Percentiles rank a stretch among this genome's conserved stretches.
Evolutionary conservation across 1,284 basidiomycete genomes (phyloP).

Genomic region (Leccinum cinnamomeum): DNA sequence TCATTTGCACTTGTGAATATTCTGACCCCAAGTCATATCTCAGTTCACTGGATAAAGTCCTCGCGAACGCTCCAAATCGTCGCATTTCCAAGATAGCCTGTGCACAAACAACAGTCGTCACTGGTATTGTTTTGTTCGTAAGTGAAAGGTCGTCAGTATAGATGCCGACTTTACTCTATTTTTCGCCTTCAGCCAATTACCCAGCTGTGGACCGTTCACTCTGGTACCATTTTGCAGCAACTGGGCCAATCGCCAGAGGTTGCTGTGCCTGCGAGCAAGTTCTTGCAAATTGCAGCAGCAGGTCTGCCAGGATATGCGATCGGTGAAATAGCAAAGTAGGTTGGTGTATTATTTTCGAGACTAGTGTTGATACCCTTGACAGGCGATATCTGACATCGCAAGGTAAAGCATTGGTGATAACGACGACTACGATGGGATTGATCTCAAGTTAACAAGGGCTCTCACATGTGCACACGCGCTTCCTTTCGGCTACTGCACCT

Average conservation of each 20-base stretch:
- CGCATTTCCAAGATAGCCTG: slow-evolving; percentile 23
- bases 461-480: slow-evolving; percentile 20
- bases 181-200: slow-evolving; percentile 22
- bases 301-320: slow-evolving; percentile 32
- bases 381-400: slow-evolving; percentile 30
- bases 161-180: neutral
- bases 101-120: slow-evolving; percentile 25
- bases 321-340: slow-evolving; percentile 31
- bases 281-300: slow-evolving; percentile 25
- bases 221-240: slow-evolving; percentile 17
- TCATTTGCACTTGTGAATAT: neutral
- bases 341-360: neutral
- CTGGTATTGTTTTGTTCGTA: slow-evolving; percentile 25
- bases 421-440: neutral
- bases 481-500: slow-evolving; percentile 28
- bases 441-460: slow-evolving; percentile 15
- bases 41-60: slow-evolving; percentile 27
- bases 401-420: slow-evolving; percentile 14
- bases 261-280: slow-evolving; percentile 20
- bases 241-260: slow-evolving; percentile 30
- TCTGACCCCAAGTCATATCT: neutral
- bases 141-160: slow-evolving; percentile 1
- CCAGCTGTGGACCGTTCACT: slow-evolving; percentile 24
- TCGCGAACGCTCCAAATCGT: slow-evolving; percentile 14
- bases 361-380: slow-evolving; percentile 5